Evolutionary conservation across 1,139 yeast species (phyloP), one percentile per base, ranked within the genome.

Genomic region (Hyphopichia buzzinii): DNA sequence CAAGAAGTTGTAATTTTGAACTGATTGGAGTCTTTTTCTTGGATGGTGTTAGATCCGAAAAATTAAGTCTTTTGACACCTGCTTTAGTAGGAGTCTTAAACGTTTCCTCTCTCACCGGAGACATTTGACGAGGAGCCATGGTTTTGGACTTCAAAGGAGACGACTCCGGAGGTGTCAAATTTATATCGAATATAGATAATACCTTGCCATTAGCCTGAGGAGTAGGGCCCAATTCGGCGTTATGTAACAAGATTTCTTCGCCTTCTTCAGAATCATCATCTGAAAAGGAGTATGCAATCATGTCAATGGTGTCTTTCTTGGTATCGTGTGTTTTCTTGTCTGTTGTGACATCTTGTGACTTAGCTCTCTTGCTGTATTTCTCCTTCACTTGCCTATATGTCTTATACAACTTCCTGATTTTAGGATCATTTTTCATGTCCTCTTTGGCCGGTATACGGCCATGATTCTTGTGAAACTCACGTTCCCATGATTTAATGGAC

Each of bases 181-280:
- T 54, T 30, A 74, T 61, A 44, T 83, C 89, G 48, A 84, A 81
- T 10, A 84, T 67, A 8, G 89, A 81, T 30, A 82, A 51, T 0
- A 83, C 85, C 29, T 79, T 71, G 0, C 92, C 92, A 41, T 80
- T 72, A 8, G 84, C 70, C 44, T 83, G 90, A 0, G 92, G 92
- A 0, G 92, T 84, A 0, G 92, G 92, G 0, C 90, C 90, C 13
- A 83, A 53, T 42, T 77, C 82, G 1, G 55, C 54, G 12, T 47
- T 39, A 2, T 4, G 27, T 17, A 19, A 14, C 10, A 31, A 17
- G 8, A 7, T 4, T 16, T 23, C 23, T n/a, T 30, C 34, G 25
- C 17, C 19, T 10, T 23, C 32, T 14, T 30, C 35, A 3, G 25
- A 37, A 22, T 40, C 30, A 10, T 27, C 17, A 12, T 31, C 40